Percentiles rank a stretch among this genome's conserved stretches.
Evolutionary conservation across 1,139 yeast genomes (phyloP).

Genomic region (Yamadazyma spencermartinsiae): DNA sequence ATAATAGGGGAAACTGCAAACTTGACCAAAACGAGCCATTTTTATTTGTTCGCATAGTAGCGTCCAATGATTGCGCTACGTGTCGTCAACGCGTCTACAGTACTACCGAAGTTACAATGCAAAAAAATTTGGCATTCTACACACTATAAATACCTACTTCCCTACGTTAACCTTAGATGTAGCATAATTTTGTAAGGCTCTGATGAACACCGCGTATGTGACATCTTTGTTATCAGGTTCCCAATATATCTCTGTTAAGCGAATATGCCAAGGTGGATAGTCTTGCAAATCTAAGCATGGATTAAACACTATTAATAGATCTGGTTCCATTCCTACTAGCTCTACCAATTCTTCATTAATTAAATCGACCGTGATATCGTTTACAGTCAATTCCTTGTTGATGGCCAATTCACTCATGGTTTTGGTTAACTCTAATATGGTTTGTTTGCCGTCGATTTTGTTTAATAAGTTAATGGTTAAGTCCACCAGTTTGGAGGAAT

Average conservation of each 20-base stretch:
- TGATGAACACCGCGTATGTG: conserved; percentile 77
- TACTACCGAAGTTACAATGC: not conserved
- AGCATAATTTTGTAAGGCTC: conserved; percentile 80
- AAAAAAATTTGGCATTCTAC: not conserved
- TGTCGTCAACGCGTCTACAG: not conserved
- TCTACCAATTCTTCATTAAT: conserved; percentile 75
- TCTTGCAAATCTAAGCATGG: conserved; percentile 87
- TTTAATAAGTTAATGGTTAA: conserved; percentile 70
- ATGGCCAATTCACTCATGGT: conserved; percentile 79
- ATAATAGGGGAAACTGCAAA: no score
- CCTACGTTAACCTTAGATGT: conserved; percentile 87
- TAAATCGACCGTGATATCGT: conserved; percentile 71
- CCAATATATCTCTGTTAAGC: conserved; percentile 89
- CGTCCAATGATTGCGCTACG: not conserved
- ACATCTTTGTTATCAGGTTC: conserved; percentile 82
- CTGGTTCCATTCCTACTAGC: conserved; percentile 89
- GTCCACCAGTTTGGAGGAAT: conserved; percentile 38
- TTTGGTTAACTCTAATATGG: conserved; percentile 83
- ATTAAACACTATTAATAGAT: conserved; percentile 79
- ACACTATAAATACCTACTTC: conserved; percentile 34
- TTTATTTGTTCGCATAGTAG: no score
- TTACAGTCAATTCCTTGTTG: conserved; percentile 57
- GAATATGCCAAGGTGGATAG: conserved; percentile 97
- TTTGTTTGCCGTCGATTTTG: conserved; percentile 82
- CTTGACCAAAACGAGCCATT: no score